Evolutionary conservation across 805 yeast species (phyloP).

Genomic region (Hanseniaspora osmophila): DNA sequence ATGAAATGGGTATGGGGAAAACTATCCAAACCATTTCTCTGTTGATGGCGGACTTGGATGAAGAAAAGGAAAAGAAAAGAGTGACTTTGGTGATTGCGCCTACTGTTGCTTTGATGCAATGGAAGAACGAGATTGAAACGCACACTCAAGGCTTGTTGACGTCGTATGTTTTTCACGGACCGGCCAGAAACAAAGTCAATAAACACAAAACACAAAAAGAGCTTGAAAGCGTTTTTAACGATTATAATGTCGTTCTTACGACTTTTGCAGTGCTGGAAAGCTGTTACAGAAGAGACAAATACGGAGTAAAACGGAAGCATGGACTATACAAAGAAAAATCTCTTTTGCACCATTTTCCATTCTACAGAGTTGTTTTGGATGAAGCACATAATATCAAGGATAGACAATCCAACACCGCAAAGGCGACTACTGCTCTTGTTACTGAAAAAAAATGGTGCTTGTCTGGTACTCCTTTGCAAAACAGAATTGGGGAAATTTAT

Average conservation of each 20-base stretch:
- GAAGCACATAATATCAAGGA: slow-evolving; percentile 98
- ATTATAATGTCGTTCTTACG: slow-evolving; percentile 72
- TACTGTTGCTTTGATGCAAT: slow-evolving; percentile 95
- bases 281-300: slow-evolving; percentile 63
- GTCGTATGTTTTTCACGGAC: slow-evolving; percentile 74
- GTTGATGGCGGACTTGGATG: slow-evolving; percentile 47
- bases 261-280: slow-evolving; percentile 89
- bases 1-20: slow-evolving; percentile 99
- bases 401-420: slow-evolving; percentile 82
- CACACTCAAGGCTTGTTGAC: slow-evolving; percentile 64
- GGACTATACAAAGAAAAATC: slow-evolving; percentile 63
- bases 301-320: slow-evolving; percentile 68
- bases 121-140: slow-evolving; percentile 83
- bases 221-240: slow-evolving; percentile 24
- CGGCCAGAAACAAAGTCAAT: slow-evolving; percentile 26
- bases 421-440: slow-evolving; percentile 66
- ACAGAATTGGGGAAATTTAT: slow-evolving; percentile 91
- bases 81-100: slow-evolving; percentile 93
- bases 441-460: slow-evolving; percentile 79
- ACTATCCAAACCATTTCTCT: slow-evolving; percentile 91
- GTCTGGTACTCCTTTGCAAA: slow-evolving; percentile 93
- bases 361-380: slow-evolving; percentile 79
- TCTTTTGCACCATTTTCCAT: slow-evolving; percentile 56
- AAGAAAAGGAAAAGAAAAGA: slow-evolving; percentile 24
- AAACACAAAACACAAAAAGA: slow-evolving; percentile 46